A percentile compares a stretch with the other conserved stretches of the same genome.
Conservation (phyloP, 768 basidiomycete genomes). For the Gymnopilus junonius region DNA sequence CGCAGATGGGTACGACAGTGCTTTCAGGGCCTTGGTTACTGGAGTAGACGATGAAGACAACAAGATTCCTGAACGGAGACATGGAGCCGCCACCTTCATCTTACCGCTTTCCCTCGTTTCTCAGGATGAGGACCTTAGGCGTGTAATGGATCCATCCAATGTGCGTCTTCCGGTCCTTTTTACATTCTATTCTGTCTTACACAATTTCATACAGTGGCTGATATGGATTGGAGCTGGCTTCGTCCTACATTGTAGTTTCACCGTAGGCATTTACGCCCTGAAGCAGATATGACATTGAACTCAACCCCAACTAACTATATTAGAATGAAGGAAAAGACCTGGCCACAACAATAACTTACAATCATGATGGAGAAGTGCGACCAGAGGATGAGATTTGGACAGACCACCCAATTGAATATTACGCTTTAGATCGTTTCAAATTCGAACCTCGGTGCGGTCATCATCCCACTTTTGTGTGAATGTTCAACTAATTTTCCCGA, state of each 20-base stretch:
- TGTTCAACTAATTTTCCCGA: not conserved
- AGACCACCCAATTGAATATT: constrained; percentile 3
- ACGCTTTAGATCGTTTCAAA: not conserved
- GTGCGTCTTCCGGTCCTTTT: constrained; percentile 24
- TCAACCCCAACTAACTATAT: not conserved
- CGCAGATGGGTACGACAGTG: constrained; percentile 56
- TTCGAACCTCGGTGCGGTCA: constrained; percentile 6
- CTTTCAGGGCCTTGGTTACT: constrained; percentile 34
- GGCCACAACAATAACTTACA: constrained; percentile 2
- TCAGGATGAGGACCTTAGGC: constrained; percentile 35
- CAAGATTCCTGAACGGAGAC: constrained; percentile 19
- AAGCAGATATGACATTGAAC: not conserved
- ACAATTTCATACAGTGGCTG: not conserved
- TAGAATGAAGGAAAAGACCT: constrained; percentile 2
- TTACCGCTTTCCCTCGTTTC: constrained; percentile 36
- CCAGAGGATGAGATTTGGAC: constrained; percentile 6
- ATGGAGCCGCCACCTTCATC: constrained; percentile 34
- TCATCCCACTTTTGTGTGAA: not conserved
- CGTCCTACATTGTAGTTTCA: constrained; percentile 23
- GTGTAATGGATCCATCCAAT: constrained; percentile 29
- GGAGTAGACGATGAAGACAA: constrained; percentile 20
- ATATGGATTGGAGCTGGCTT: constrained; percentile 32
- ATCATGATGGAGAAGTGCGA: not conserved
- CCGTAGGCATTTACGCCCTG: constrained; percentile 7
- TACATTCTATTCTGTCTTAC: not conserved